Percentiles rank a stretch among this genome's conserved stretches.
Conservation (phyloP, 1,284 basidiomycete species). For the Marasmius tenuissimus region DNA sequence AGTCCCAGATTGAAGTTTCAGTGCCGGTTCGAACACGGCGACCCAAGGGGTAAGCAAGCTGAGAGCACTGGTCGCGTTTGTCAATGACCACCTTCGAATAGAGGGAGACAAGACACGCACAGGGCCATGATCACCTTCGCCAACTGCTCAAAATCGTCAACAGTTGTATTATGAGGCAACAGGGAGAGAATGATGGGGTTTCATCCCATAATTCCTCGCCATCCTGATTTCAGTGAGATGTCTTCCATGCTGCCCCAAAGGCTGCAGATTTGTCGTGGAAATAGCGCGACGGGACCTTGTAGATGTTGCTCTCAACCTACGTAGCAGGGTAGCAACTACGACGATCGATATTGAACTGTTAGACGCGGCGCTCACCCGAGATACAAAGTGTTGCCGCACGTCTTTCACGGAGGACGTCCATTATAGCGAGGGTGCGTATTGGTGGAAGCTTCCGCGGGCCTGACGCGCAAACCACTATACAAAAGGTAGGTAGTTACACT, state of each 20-base stretch:
- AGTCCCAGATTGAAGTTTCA: not conserved
- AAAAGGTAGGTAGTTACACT: too few species aligned
- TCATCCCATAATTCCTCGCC: not conserved
- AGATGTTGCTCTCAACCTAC: not conserved
- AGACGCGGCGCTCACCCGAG: too few species aligned
- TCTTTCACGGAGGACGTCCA: too few species aligned
- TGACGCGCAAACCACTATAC: too few species aligned
- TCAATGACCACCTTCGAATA: not conserved
- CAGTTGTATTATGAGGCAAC: not conserved
- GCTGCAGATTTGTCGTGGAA: not conserved
- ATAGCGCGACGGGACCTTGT: not conserved
- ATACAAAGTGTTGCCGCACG: too few species aligned
- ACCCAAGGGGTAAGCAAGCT: not conserved
- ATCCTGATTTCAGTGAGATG: not conserved
- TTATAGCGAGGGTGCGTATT: not conserved
- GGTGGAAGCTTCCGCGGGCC: not conserved
- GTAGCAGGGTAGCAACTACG: not conserved
- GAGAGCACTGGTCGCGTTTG: not conserved
- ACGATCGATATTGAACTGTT: not conserved
- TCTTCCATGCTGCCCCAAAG: not conserved
- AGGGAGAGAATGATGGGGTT: not conserved
- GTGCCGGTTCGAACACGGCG: not conserved
- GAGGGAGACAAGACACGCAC: not conserved
- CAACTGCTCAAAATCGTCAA: not conserved
- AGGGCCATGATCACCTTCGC: not conserved